These are phyloP conservation scores for Cerrena zonata DNA, from an alignment of 1,284 basidiomycete genomes.

Conservation along the genomic window DNA sequence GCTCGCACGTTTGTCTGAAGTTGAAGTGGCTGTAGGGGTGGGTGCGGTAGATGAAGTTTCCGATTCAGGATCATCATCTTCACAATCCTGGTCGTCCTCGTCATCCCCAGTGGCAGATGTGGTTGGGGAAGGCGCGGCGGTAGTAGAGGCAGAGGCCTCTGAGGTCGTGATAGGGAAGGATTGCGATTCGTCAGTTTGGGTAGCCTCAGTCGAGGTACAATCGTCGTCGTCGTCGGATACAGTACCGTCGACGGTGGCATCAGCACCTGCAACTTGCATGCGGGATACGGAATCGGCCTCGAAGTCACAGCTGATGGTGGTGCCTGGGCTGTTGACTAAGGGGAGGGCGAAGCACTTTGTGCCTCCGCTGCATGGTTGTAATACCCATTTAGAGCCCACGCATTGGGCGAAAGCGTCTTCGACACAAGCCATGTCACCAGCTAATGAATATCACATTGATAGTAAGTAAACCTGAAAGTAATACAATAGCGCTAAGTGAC, in stretches of 20 bases:
- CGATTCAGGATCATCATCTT: no score
- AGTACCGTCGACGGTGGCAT: conserved; percentile 38
- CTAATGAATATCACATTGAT: conserved; percentile 21
- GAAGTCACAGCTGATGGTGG: conserved; percentile 42
- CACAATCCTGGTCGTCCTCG: conserved; percentile 5
- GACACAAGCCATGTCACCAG: conserved; percentile 42
- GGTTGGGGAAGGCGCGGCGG: background rate
- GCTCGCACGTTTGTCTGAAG: background rate
- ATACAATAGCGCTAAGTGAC: conserved; percentile 6
- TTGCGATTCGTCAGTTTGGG: background rate
- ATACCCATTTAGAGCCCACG: conserved; percentile 28
- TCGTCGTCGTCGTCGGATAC: conserved; percentile 1
- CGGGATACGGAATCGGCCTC: conserved; percentile 35
- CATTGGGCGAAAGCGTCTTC: conserved; percentile 34
- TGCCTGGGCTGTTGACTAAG: conserved; percentile 45
- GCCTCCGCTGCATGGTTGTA: conserved; percentile 36
- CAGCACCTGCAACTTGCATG: conserved; percentile 41
- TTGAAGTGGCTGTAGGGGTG: background rate
- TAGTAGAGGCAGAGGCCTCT: background rate
- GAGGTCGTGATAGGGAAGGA: background rate
- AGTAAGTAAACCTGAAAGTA: no score
- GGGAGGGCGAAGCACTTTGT: conserved; percentile 48
- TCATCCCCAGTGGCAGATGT: conserved; percentile 1
- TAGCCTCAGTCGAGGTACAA: background rate
- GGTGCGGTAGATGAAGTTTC: background rate